Evolutionary conservation across 2,329 filamentous ascomycete species (phyloP).

Genomic region (Trichoderma oligosporum): DNA sequence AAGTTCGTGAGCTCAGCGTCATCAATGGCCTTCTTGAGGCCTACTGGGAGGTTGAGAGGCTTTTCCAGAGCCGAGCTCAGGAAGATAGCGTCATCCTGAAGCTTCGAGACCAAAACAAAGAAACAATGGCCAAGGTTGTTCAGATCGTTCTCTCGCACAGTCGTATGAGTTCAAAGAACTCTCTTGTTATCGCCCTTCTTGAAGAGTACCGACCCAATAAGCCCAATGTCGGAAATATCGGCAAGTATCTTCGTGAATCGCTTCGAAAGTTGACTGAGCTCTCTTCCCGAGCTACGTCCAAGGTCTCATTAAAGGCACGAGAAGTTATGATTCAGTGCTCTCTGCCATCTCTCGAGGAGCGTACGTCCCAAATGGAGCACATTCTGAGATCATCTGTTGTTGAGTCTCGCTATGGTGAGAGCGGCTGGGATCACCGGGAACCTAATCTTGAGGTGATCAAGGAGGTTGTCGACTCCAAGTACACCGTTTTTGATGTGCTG

Average conservation of each 20-base stretch:
- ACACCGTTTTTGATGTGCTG: conserved; percentile 95
- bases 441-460: conserved; percentile 88
- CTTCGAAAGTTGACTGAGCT: conserved; percentile 87
- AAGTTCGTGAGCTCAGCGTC: conserved; percentile 81
- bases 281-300: conserved; percentile 73
- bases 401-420: conserved; percentile 96
- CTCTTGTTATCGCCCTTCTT: conserved; percentile 83
- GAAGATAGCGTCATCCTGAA: conserved; percentile 92
- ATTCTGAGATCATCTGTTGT: conserved; percentile 93
- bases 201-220: conserved; percentile 95
- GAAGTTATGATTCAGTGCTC: conserved; percentile 97
- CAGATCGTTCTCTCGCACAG: conserved; percentile 91
- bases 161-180: conserved; percentile 88
- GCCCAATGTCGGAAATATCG: conserved; percentile 81
- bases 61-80: conserved; percentile 83
- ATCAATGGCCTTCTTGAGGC: conserved; percentile 75
- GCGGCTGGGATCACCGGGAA: conserved; percentile 92
- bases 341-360: conserved; percentile 91
- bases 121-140: conserved; percentile 79
- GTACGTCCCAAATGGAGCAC: conserved; percentile 95
- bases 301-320: conserved; percentile 94
- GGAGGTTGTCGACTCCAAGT: conserved; percentile 97
- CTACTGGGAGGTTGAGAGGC: conserved; percentile 78
- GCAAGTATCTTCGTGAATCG: conserved; percentile 78
- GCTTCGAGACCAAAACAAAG: conserved; percentile 94